Percentiles rank a stretch among this genome's conserved stretches.
Conservation (phyloP, 2,329 filamentous ascomycete genomes). For the Thelonectria rubi region DNA sequence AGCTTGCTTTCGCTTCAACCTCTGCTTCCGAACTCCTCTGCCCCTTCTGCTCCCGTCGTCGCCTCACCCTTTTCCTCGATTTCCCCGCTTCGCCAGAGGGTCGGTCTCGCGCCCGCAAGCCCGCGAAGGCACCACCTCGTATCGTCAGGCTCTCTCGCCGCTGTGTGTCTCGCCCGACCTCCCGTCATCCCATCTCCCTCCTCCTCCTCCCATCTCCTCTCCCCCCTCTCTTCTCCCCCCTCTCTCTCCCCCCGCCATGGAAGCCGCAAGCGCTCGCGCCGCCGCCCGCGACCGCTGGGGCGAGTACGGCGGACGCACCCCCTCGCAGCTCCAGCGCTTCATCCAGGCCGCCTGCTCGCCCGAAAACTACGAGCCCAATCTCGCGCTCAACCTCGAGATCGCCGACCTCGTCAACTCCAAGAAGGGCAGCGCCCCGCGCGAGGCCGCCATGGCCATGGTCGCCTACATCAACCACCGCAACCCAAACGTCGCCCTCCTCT, state of each 20-base stretch:
- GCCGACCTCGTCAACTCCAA: constrained; percentile 96
- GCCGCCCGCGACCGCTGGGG: constrained; percentile 94
- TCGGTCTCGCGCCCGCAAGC: not conserved
- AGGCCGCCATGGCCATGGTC: constrained; percentile 92
- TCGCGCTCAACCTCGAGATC: constrained; percentile 96
- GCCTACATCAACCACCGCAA: constrained; percentile 97
- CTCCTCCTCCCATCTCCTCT: not conserved
- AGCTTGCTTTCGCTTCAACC: too few species aligned
- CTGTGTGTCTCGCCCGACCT: not conserved
- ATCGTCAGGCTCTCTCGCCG: not conserved
- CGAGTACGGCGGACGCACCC: constrained; percentile 77
- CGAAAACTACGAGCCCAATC: constrained; percentile 97
- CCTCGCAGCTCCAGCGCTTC: constrained; percentile 91
- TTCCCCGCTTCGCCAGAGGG: constrained; percentile 2
- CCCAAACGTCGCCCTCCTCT: constrained; percentile 90
- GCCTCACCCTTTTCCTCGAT: too few species aligned
- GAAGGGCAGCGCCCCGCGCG: constrained; percentile 93
- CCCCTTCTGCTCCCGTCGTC: too few species aligned
- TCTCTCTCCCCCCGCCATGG: constrained; percentile 65
- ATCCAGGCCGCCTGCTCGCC: constrained; percentile 97
- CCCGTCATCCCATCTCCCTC: not conserved
- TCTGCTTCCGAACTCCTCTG: too few species aligned
- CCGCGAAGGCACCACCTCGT: too few species aligned
- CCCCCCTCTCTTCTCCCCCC: not conserved
- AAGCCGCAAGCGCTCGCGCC: constrained; percentile 94